Percentiles rank a stretch among this genome's conserved stretches.
Conservation (phyloP, 1,284 basidiomycete genomes). For the Porogramme epimiltina region DNA sequence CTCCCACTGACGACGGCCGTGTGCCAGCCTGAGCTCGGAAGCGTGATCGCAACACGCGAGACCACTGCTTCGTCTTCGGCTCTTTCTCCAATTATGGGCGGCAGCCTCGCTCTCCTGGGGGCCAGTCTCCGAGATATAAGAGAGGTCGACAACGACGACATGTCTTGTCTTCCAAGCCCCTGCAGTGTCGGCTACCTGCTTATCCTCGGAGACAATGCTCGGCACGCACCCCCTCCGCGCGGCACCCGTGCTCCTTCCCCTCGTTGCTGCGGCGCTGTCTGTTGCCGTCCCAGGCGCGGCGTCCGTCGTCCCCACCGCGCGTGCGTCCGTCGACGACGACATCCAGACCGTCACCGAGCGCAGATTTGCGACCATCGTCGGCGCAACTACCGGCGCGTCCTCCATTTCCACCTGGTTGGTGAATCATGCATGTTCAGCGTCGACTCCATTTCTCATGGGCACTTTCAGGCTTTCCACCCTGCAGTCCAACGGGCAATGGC, state of each 20-base stretch:
- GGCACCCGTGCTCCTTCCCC: conserved; percentile 5
- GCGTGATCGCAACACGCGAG: conserved; percentile 10
- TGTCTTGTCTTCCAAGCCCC: conserved; percentile 2
- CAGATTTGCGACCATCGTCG: conserved; percentile 31
- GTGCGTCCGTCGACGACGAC: conserved; percentile 16
- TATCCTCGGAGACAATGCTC: conserved; percentile 4
- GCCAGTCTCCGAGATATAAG: conserved; percentile 13
- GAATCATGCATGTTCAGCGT: too few relatives aligned
- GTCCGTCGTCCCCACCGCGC: conserved; percentile 10
- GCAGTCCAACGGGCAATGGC: conserved; percentile 52
- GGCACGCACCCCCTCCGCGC: conserved; percentile 1
- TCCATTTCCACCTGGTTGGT: conserved; percentile 29
- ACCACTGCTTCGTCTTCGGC: conserved; percentile 12
- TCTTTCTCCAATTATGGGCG: conserved; percentile 11
- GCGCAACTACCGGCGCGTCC: conserved; percentile 24
- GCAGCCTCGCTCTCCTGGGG: neutral
- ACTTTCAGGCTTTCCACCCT: conserved; percentile 47
- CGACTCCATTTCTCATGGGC: neutral
- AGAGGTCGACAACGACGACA: neutral
- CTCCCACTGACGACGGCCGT: neutral
- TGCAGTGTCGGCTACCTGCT: neutral
- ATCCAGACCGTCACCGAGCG: conserved; percentile 29
- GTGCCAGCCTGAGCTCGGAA: conserved; percentile 2
- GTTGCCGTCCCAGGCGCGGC: conserved; percentile 3
- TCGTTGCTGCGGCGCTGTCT: conserved; percentile 12